Base-by-base conservation (phyloP, 768 basidiomycete species). In the Austroboletus eburneus region DNA sequence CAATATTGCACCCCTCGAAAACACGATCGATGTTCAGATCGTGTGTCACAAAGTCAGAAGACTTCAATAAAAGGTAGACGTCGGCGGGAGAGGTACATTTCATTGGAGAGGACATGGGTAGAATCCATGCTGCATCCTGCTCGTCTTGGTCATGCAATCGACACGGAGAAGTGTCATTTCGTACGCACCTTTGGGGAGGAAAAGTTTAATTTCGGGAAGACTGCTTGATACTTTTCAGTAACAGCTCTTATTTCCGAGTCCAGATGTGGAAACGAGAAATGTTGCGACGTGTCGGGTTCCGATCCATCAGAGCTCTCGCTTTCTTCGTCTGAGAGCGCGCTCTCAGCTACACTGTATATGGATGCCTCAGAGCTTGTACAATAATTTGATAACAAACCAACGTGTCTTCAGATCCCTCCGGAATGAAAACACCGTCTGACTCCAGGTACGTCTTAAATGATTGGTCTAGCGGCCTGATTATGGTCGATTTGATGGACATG, bases 141-240 rank as follows among this genome's bases (percentile, higher is more conserved):
- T 29, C 18, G 17, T 14, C n/a, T 10, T 25, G 23, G 48, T 60
- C 42, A 44, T 20, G 20, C 7, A 24, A 21, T 18, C 41, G 30
- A 27, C 9, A 4, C 9, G 23, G 21, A 12, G 3, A 10, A 21
- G 9, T 30, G 27, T 35, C 35, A 42, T 17, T 57, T 48, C 22
- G 18, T n/a, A n/a, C n/a, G n/a, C n/a, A n/a, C n/a, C n/a, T n/a
- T n/a, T n/a, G n/a, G n/a, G n/a, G n/a, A n/a, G n/a, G n/a, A n/a
- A n/a, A 94, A 96, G 60, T 96, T 97, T 45, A 98, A 80, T 68
- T 98, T 98, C 1, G 94, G 93, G 63, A 98, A 98, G 23, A 95
- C 85, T 6, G 85, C 85, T 3, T 81, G 87, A 63, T 88, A 93
- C 46, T 76, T 66, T 37, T 69, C 56, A n/a, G 96, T 72, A 27